Base-by-base conservation (phyloP, 1,284 basidiomycete species). In the Pascua sp. region DNA sequence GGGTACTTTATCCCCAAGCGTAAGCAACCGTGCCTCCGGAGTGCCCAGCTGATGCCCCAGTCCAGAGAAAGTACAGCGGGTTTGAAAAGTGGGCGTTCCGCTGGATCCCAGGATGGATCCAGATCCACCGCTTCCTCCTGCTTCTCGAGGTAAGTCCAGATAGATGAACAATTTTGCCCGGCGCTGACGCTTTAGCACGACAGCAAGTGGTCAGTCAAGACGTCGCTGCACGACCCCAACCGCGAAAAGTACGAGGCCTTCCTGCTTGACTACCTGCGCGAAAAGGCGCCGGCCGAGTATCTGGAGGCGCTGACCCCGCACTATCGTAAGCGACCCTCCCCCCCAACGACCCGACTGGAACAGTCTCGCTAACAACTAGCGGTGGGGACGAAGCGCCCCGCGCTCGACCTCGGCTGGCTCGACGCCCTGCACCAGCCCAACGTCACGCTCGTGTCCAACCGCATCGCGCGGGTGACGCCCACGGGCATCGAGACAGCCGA, bases 1-100 rank as follows among this genome's bases (percentile, higher is more conserved):
- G 53, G 55, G 2, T 57, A 61, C 50, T 57, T 57, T 24, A 24
- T 54, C 9, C 51, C 59, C 24, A 57, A 60, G 47, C 11, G 52
- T 47, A 24, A 48, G 49, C 11, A 37, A 11, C 11, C 1, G 24
- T 32, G 24, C 24, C 4, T 32, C 4, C 24, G 3, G 24, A 3
- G 16, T 38, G 41, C 16, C 3, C 7, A 10, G 36, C 49, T 51
- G 42, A 56, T 5, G 10, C 1, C 11, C 1, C 38, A 55, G 58
- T 24, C 12, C 52, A 57, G 16, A 18, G 45, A 8, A n/a, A 24
- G 42, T 56, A 57, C 49, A 45, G 49, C 1, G 44, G 18, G 8
- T 40, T 45, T 17, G 59, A 57, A 16, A 55, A 55, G 59, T 52
- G 43, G 15, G 42, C 47, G 5, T 61, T 57, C 52, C 48, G 45